These are phyloP conservation scores for Lentinula aciculospora DNA, from an alignment of 768 basidiomycete genomes.

Conservation along the genomic window DNA sequence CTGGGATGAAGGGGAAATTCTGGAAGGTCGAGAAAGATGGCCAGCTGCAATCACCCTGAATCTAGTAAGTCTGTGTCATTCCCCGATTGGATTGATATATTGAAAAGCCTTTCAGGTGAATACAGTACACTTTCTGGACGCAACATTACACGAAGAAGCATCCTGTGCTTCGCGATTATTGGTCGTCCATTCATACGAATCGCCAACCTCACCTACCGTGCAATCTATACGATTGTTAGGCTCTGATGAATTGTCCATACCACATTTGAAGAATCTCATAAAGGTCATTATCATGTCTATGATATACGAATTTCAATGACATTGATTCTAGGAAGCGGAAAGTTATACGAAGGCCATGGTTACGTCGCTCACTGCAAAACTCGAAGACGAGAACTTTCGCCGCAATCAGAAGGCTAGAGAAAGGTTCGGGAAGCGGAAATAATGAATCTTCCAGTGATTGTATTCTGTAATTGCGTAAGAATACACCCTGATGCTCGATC, in stretches of 20 bases:
- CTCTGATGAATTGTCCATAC: conserved; percentile 46
- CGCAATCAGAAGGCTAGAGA: conserved; percentile 56
- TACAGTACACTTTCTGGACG: conserved; percentile 67
- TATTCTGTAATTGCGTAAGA: not conserved
- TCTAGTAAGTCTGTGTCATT: conserved; percentile 41
- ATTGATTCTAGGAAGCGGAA: conserved; percentile 52
- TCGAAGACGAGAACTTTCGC: conserved; percentile 59
- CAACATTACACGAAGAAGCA: conserved; percentile 64
- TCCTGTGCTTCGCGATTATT: conserved; percentile 58
- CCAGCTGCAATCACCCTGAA: conserved; percentile 79
- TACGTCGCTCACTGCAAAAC: conserved; percentile 52
- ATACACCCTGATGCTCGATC: not conserved
- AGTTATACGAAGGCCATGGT: conserved; percentile 55
- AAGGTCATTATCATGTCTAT: conserved; percentile 31
- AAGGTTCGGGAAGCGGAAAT: conserved; percentile 34
- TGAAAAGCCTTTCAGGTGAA: conserved; percentile 35
- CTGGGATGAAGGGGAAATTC: conserved; percentile 76
- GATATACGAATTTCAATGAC: not conserved
- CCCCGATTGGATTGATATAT: not conserved
- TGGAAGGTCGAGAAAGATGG: conserved; percentile 61
- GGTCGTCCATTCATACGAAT: conserved; percentile 57
- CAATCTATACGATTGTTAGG: conserved; percentile 67
- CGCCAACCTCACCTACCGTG: conserved; percentile 29
- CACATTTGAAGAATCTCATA: conserved; percentile 45
- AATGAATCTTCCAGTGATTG: not conserved